Evolutionary conservation across 164 flowering plant species (phyloP).

Genomic region (Stephania cephalantha): DNA sequence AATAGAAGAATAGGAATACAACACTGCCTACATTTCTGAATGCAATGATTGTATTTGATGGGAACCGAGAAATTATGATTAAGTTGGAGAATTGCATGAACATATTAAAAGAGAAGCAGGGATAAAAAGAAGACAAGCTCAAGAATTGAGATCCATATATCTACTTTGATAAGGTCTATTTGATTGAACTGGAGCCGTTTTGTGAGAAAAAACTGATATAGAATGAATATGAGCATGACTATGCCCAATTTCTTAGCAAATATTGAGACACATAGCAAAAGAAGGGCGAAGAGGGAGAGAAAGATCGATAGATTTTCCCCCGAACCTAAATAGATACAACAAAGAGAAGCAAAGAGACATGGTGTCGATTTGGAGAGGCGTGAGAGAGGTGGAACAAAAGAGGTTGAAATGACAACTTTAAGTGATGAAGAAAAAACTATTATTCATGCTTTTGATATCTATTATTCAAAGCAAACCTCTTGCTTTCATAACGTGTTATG

Average conservation of each 20-base stretch:
- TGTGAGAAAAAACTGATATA: slow-evolving; percentile 61
- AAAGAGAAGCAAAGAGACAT: too few species aligned
- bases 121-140: slow-evolving; percentile 51
- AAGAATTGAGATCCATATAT: slow-evolving; percentile 62
- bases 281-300: slow-evolving; percentile 15
- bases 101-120: slow-evolving; percentile 71
- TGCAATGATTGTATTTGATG: slow-evolving; percentile 89
- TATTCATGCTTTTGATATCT: too few species aligned
- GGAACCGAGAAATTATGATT: slow-evolving; percentile 86
- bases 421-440: too few species aligned
- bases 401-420: too few species aligned
- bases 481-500: too few species aligned
- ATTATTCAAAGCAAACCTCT: too few species aligned
- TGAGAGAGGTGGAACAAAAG: too few species aligned
- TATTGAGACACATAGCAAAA: slow-evolving; percentile 63
- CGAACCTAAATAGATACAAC: too few species aligned
- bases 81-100: slow-evolving; percentile 82
- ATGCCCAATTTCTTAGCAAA: slow-evolving; percentile 55
- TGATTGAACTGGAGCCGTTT: slow-evolving; percentile 77
- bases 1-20: slow-evolving; percentile 63
- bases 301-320: too few species aligned
- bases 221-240: slow-evolving; percentile 78
- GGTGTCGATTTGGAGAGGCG: too few species aligned
- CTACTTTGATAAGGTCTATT: slow-evolving; percentile 67
- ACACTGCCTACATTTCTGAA: slow-evolving; percentile 76